These are phyloP conservation scores for Aphanomyces astaci DNA, from an alignment of 352 stramenopile genomes.

Conservation along the genomic window DNA sequence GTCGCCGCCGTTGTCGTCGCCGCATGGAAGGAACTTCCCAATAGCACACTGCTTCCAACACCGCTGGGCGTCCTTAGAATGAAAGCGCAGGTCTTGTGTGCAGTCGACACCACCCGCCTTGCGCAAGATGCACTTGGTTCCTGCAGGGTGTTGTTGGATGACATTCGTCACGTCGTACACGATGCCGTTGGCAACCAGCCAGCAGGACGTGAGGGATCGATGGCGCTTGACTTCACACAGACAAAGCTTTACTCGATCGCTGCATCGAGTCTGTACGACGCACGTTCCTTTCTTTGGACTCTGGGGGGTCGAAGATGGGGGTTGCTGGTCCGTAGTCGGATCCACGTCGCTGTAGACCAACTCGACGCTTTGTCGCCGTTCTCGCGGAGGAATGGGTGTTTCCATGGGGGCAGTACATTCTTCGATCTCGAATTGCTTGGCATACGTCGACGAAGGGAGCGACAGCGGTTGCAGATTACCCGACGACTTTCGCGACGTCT, in stretches of 20 bases:
- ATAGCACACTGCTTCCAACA: conserved; percentile 79
- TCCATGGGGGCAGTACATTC: neutral
- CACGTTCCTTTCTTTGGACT: conserved; percentile 20
- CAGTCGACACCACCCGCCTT: conserved; percentile 71
- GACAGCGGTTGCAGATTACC: neutral
- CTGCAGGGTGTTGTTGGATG: conserved; percentile 62
- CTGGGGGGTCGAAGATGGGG: neutral
- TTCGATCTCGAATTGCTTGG: conserved; percentile 1
- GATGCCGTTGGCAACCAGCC: conserved; percentile 87
- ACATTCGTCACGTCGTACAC: conserved; percentile 84
- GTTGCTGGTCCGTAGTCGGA: neutral
- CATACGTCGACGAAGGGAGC: neutral
- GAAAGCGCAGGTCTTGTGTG: conserved; percentile 73
- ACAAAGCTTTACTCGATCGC: conserved; percentile 55
- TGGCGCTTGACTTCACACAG: conserved; percentile 77
- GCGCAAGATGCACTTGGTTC: conserved; percentile 64
- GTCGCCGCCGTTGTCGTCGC: conserved; percentile 30
- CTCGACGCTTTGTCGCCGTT: conserved; percentile 18
- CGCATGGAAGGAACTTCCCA: conserved; percentile 59
- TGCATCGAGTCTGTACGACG: conserved; percentile 38
- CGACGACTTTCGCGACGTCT: neutral
- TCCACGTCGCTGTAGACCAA: conserved; percentile 20
- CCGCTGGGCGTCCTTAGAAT: conserved; percentile 63
- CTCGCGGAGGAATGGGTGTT: neutral
- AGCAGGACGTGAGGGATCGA: conserved; percentile 88